These are phyloP conservation scores for Quercus dentata DNA, from an alignment of 306 rosid species.

Conservation along the genomic window DNA sequence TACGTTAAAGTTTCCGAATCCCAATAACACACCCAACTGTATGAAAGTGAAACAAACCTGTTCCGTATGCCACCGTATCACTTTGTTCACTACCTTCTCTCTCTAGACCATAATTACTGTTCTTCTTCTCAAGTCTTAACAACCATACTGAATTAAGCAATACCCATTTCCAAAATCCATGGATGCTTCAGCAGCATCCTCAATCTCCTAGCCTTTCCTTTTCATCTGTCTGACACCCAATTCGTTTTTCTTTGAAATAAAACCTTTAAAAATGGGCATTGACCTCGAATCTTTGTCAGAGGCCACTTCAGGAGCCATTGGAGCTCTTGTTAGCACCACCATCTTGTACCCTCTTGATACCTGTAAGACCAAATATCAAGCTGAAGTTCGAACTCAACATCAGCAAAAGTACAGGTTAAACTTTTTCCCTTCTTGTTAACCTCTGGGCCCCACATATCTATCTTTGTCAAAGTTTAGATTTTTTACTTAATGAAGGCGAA, in stretches of 20 bases:
- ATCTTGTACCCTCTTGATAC: conserved; percentile 90
- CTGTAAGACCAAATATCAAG: conserved; percentile 95
- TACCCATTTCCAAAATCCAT: conserved; percentile 12
- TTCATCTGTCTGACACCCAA: conserved; percentile 21
- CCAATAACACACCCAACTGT: conserved; percentile 23
- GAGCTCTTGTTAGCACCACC: conserved; percentile 89
- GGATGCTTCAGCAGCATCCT: neutral
- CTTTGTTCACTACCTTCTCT: neutral
- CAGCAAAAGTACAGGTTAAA: conserved; percentile 73
- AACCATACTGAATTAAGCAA: neutral
- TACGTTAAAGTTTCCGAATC: conserved; percentile 20
- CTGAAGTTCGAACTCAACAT: conserved; percentile 73
- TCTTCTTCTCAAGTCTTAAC: too few relatives aligned
- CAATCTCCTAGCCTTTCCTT: conserved; percentile 1
- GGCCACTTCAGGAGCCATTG: conserved; percentile 96
- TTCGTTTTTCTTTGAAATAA: conserved; percentile 10
- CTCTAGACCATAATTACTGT: neutral
- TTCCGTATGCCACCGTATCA: neutral
- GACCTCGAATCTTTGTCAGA: conserved; percentile 83
- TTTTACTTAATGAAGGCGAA: too few relatives aligned
- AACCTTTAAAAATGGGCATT: conserved; percentile 41
- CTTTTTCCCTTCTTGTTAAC: neutral
- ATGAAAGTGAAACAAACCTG: neutral
- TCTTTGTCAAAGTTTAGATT: neutral
- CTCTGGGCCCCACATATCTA: neutral